These are phyloP conservation scores for Marasmius tenuissimus DNA, from an alignment of 1,284 basidiomycete species.

Conservation along the genomic window DNA sequence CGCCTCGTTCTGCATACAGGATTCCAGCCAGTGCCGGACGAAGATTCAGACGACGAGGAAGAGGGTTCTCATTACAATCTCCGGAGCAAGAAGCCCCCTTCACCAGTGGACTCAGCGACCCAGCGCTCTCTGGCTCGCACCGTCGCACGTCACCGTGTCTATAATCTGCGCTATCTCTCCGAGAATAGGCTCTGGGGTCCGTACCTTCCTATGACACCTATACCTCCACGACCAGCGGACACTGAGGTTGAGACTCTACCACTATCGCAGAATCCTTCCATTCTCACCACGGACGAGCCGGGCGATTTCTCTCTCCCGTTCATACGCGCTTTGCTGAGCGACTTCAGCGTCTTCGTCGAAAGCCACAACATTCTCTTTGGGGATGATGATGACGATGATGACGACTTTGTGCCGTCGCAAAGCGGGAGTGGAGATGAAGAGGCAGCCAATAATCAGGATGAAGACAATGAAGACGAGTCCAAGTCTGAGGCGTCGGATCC, in stretches of 20 bases:
- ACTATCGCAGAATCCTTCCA: too few relatives aligned
- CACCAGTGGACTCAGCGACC: not conserved
- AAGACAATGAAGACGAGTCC: not conserved
- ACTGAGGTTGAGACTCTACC: not conserved
- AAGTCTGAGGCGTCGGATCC: not conserved
- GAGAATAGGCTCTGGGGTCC: constrained; percentile 39
- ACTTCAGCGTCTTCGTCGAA: constrained; percentile 3
- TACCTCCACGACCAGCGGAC: not conserved
- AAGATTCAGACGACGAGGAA: not conserved
- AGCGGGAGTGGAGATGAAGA: not conserved
- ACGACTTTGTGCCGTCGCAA: constrained; percentile 3
- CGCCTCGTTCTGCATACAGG: constrained; percentile 2
- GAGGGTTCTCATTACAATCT: constrained; percentile 4
- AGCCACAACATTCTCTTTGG: not conserved
- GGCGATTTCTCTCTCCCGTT: constrained; percentile 1
- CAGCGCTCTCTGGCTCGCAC: constrained; percentile 9
- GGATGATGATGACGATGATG: constrained; percentile 10
- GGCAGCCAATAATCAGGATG: not conserved
- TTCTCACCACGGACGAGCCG: not conserved
- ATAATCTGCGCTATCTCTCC: constrained; percentile 41
- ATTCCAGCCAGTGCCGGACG: not conserved
- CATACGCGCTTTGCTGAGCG: constrained; percentile 4
- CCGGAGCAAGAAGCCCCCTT: constrained; percentile 2
- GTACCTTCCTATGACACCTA: constrained; percentile 24
- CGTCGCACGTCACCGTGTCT: constrained; percentile 25